These are phyloP conservation scores for Candida piceae DNA, from an alignment of 805 yeast species.

Conservation along the genomic window DNA sequence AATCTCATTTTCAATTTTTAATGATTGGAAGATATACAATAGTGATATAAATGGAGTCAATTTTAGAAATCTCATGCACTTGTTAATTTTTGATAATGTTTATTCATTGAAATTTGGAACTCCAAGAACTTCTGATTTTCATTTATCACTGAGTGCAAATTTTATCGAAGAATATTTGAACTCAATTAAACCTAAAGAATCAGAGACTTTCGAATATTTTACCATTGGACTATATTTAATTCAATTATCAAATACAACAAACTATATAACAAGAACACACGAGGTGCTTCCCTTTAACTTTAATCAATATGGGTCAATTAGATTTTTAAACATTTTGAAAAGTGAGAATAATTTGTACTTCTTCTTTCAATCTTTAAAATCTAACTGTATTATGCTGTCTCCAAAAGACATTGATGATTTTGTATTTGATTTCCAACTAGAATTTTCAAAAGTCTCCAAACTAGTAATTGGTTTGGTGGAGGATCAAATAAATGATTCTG, in stretches of 20 bases:
- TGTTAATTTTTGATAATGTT: slow-evolving; percentile 46
- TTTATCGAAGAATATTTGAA: slow-evolving; percentile 16
- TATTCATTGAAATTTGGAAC: slow-evolving; percentile 49
- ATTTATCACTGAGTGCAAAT: slow-evolving; percentile 13
- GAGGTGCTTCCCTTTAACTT: slow-evolving; percentile 9
- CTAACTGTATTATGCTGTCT: slow-evolving; percentile 1
- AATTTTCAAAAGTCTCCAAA: slow-evolving; percentile 25
- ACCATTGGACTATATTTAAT: slow-evolving; percentile 23
- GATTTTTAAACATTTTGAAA: slow-evolving; percentile 24
- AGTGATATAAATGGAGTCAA: slow-evolving; percentile 17
- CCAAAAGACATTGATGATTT: slow-evolving; percentile 22
- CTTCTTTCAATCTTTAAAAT: slow-evolving; percentile 10
- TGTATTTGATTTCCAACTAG: slow-evolving; percentile 27
- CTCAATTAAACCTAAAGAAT: slow-evolving; percentile 7
- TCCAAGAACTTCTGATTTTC: slow-evolving; percentile 23
- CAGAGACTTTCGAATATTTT: slow-evolving; percentile 17
- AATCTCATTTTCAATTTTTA: slow-evolving; percentile 47
- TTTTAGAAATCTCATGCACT: slow-evolving; percentile 37
- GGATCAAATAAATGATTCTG: slow-evolving; percentile 29
- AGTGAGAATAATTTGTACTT: slow-evolving; percentile 17
- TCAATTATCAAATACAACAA: slow-evolving; percentile 14
- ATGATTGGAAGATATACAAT: slow-evolving; percentile 50
- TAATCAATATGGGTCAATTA: slow-evolving; percentile 15
- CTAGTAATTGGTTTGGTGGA: slow-evolving; percentile 25
- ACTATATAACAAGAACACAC: slow-evolving; percentile 11